Evolutionary conservation across 108 stramenopile genomes (phyloP), one percentile per base, ranked within the genome.

Genomic region (Craspedostauros australis): DNA sequence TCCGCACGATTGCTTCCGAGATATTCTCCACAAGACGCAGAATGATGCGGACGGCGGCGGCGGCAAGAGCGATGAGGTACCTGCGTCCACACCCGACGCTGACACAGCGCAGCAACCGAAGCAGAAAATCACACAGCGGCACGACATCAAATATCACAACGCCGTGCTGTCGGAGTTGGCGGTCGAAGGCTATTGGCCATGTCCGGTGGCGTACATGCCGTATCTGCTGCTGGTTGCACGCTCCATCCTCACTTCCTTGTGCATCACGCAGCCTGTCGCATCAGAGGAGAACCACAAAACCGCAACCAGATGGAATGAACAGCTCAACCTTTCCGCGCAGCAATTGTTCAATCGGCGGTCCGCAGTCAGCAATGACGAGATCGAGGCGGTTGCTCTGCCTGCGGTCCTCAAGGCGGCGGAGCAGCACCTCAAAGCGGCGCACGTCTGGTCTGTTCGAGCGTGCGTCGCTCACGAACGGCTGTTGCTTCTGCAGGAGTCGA

Each of bases 131-230:
- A 60, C 39, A 30, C 19, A 48, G 16, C 32, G 67, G 36, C 39
- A 45, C 25, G 46, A 68, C 30, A 60, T 46, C 4, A 33, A 24
- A 12, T 89, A 79, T 58, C 84, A 86, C 31, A 89, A 89, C 44
- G 34, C 74, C 14, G 68, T 89, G 32, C 45, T 86, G 12, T 48
- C 84, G 5, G 90, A 85, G 48, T 51, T 87, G 37, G 52, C 76
- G 3, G 58, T 69, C 16, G 84, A 86, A 21, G 88, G 88, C 18
- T 73, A 78, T 56, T 86, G 76, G 81, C 88, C 88, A 0, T 83
- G 70, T 49, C 82, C 73, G 42, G 75, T 86, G 20, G 77, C 67
- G 18, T 41, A 73, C 19, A 70, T 44, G 15, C 84, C 88, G 4
- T 89, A 89, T 41, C 71, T 89, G 34, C 53, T 89, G 19, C 49